A percentile compares a stretch with the other conserved stretches of the same genome.
These are phyloP conservation scores for Erigeron canadensis DNA, from an alignment of 129 eudicot species.

Conservation along the genomic window DNA sequence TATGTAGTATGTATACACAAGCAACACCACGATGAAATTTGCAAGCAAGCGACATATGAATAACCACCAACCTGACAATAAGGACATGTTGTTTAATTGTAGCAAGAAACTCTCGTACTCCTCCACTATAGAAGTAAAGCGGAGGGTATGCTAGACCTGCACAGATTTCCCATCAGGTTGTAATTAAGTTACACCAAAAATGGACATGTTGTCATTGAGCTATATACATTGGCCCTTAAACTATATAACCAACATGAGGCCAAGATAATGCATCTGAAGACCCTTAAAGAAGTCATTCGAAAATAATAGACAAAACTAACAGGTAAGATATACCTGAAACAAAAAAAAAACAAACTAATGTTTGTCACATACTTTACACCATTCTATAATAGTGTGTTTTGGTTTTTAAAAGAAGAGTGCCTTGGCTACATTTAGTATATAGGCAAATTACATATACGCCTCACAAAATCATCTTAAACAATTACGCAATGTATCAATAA, in stretches of 20 bases:
- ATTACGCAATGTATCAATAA: background rate
- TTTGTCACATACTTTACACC: background rate
- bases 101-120: slow-evolving; percentile 85
- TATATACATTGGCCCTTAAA: slow-evolving; percentile 1
- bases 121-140: slow-evolving; percentile 96
- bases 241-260: background rate
- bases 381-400: background rate
- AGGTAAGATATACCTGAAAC: background rate
- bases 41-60: slow-evolving; percentile 14
- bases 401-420: slow-evolving; percentile 2
- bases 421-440: slow-evolving; percentile 4
- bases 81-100: slow-evolving; percentile 74
- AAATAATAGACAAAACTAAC: background rate
- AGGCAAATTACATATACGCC: background rate
- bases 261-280: background rate
- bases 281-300: background rate
- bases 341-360: slow-evolving; percentile 2
- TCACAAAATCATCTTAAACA: background rate
- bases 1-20: background rate
- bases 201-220: background rate
- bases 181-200: slow-evolving; percentile 14
- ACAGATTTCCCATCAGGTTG: slow-evolving; percentile 18
- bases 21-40: slow-evolving; percentile 2
- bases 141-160: slow-evolving; percentile 97
- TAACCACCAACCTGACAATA: slow-evolving; percentile 65